phyloP scores from a whole-genome alignment of 352 stramenopile genomes.

The Phytophthora foliorum region DNA sequence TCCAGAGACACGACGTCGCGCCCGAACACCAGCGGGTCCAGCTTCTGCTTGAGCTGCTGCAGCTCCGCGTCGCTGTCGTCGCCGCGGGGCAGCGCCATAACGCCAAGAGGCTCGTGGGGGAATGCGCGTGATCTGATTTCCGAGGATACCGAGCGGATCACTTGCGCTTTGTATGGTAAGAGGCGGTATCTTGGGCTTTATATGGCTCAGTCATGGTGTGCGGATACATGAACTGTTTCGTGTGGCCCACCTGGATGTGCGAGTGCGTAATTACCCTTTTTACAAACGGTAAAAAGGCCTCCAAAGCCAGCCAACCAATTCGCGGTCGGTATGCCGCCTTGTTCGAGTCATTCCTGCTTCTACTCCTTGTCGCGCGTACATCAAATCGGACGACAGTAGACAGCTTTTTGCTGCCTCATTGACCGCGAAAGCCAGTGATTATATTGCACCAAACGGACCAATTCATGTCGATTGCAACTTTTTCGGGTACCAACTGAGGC shows the following conservation, averaged over 20 bases:
- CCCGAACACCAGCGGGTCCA: conserved; percentile 68
- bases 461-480: conserved; percentile 93
- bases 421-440: conserved; percentile 69
- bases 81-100: conserved; percentile 44
- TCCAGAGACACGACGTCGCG: conserved; percentile 60
- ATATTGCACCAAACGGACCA: conserved; percentile 85
- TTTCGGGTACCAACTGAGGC: conserved; percentile 92
- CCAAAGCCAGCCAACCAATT: neutral
- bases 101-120: conserved; percentile 14
- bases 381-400: neutral
- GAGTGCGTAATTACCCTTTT: neutral
- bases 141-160: neutral
- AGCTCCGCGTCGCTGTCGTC: conserved; percentile 59
- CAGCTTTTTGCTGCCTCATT: neutral
- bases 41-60: conserved; percentile 66
- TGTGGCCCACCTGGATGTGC: too few relatives aligned
- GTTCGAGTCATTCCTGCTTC: conserved; percentile 32
- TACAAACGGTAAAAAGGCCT: neutral
- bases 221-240: too few relatives aligned
- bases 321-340: neutral
- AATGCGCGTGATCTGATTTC: conserved; percentile 30
- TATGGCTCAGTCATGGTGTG: too few relatives aligned
- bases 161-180: neutral
- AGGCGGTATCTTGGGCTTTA: too few relatives aligned
- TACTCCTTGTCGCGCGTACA: neutral